These are phyloP conservation scores for Saccharomyces pastorianus DNA, from an alignment of 1,139 yeast genomes.

Conservation along the genomic window DNA sequence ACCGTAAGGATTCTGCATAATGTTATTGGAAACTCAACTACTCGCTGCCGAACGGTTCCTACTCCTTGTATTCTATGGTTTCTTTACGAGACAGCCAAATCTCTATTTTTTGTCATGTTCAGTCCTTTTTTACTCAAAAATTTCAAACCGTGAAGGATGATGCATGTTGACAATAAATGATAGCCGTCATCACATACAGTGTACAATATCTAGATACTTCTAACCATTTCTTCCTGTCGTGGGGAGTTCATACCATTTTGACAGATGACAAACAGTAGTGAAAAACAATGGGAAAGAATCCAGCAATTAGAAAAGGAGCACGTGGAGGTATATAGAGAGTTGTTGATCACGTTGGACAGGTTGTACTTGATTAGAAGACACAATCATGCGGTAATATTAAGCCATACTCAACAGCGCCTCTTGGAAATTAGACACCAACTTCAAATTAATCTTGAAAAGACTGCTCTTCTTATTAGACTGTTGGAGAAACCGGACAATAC, in stretches of 20 bases:
- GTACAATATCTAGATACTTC: not conserved
- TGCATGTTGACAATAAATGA: not conserved
- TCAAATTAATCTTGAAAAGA: conserved; percentile 22
- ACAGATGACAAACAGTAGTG: not conserved
- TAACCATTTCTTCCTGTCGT: not conserved
- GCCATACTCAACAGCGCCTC: conserved; percentile 8
- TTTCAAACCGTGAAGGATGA: not conserved
- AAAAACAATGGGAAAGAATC: conserved; percentile 8
- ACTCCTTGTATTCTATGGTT: not conserved
- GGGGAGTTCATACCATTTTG: not conserved
- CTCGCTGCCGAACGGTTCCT: not conserved
- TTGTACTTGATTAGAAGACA: conserved; percentile 18
- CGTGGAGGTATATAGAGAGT: conserved; percentile 18
- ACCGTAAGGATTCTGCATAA: not conserved
- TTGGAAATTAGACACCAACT: conserved; percentile 19
- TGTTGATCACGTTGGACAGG: conserved; percentile 20
- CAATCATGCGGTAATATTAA: conserved; percentile 4
- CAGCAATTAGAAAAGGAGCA: conserved; percentile 21
- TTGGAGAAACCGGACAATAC: conserved; percentile 10
- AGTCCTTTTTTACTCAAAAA: not conserved
- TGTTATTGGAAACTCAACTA: not conserved
- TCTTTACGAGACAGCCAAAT: not conserved
- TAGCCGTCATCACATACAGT: not conserved
- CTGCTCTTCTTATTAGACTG: conserved; percentile 19
- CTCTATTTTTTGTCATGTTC: not conserved